Conservation (phyloP, 306 rosid species). For the Biancaea sappan region DNA sequence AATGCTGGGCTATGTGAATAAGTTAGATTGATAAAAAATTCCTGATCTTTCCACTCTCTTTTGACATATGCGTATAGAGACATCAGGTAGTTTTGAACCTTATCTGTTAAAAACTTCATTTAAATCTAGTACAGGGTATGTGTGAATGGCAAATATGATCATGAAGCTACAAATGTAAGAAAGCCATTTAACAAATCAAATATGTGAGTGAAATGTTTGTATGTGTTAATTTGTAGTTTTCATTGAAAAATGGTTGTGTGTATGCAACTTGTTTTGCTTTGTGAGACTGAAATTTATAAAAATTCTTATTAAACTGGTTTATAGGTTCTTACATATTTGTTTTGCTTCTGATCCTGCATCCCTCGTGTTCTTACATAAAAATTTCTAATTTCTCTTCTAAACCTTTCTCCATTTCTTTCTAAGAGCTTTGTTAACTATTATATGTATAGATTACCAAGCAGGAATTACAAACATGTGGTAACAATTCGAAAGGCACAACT, state of each 20-base stretch:
- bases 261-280: not conserved
- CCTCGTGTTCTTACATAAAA: too few relatives aligned
- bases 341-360: too few relatives aligned
- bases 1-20: too few relatives aligned
- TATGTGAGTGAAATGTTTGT: not conserved
- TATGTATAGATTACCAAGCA: not conserved
- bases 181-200: constrained; percentile 32
- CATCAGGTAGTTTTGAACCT: too few relatives aligned
- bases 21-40: too few relatives aligned
- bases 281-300: not conserved
- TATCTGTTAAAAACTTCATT: too few relatives aligned
- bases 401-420: not conserved
- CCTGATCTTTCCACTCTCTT: too few relatives aligned
- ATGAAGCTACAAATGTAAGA: constrained; percentile 82
- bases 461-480: constrained; percentile 2
- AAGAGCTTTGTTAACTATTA: constrained; percentile 1
- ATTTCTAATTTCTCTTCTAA: too few relatives aligned
- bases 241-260: not conserved
- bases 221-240: not conserved
- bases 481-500: not conserved
- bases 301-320: not conserved
- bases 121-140: too few relatives aligned
- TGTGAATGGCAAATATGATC: constrained; percentile 95
- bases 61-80: too few relatives aligned
- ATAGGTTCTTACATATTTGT: not conserved